Evolutionary conservation across 2,329 filamentous ascomycete genomes (phyloP), one percentile per base, ranked within the genome.

Genomic region (Didymella sp.): DNA sequence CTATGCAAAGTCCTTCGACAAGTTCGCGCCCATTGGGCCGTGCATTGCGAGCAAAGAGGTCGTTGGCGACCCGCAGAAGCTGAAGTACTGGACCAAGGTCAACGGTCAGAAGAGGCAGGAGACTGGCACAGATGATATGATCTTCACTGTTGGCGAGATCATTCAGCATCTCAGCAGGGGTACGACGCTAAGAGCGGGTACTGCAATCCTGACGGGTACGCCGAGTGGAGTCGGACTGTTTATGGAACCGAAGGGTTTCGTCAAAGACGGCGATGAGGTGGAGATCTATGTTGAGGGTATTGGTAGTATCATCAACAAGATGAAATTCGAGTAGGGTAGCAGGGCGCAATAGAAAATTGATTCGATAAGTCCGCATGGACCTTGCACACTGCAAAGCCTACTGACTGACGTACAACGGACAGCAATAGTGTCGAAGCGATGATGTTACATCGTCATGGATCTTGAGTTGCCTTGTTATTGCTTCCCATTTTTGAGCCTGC

Each of bases 191-290:
- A 75, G 75, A 47, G 75, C 73, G 2, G 79, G 79, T 6, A 83
- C 81, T 2, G 75, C 76, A 2, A 76, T 84, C 37, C 78, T 84
- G 76, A 83, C 81, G 4, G 82, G 82, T 2, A 83, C 81, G 2
- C 80, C 81, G 43, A 71, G 68, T 58, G 75, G 75, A 2, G 74
- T 77, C 9, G 75, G 73, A 1, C 24, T 74, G 25, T 75, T 74
- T 27, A 74, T 73, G 73, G 64, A 74, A 28, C 74, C 74, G 0
- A 78, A 78, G 60, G 69, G 67, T 0, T 77, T 75, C 33, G 43
- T 77, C 47, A 66, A 62, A 50, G 70, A 75, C 63, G 74, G 73
- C 0, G 73, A 75, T 64, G 68, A 64, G 28, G 73, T 76, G 1
- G 72, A 74, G 62, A 66, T 76, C 15, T 60, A 68, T 42, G 71